These are phyloP conservation scores for Acorus calamus DNA, from an alignment of 106 monocot species.

Conservation along the genomic window DNA sequence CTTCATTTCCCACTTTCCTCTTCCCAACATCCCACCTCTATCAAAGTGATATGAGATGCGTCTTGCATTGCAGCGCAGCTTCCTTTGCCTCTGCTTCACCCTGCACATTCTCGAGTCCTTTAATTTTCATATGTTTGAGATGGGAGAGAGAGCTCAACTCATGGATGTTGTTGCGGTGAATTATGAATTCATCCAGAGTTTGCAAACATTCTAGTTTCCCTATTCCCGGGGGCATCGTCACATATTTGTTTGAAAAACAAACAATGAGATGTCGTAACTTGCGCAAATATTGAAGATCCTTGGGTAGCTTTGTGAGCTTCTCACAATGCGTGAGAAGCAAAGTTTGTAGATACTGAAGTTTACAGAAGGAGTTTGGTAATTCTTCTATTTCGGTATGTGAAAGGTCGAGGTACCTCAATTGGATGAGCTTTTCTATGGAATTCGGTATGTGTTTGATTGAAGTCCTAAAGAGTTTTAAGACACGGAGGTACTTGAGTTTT, in stretches of 20 bases:
- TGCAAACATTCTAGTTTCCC: not conserved
- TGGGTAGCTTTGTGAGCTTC: not conserved
- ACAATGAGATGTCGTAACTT: not conserved
- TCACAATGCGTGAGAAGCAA: not conserved
- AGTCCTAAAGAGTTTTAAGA: not conserved
- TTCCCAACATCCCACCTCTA: too few species aligned
- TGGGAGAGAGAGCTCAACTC: not conserved
- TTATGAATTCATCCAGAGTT: not conserved
- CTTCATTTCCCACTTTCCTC: too few species aligned
- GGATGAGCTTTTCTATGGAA: conserved; percentile 16
- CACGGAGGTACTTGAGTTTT: conserved; percentile 1
- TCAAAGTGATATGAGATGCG: too few species aligned
- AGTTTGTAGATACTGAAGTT: conserved; percentile 19
- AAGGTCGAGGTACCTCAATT: conserved; percentile 20
- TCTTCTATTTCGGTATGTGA: conserved; percentile 2
- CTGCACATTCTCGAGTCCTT: too few species aligned
- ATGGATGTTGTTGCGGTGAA: too few species aligned
- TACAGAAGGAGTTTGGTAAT: conserved; percentile 7
- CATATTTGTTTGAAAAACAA: too few species aligned
- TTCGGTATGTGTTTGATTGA: conserved; percentile 4
- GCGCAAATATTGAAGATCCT: not conserved
- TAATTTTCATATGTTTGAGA: not conserved
- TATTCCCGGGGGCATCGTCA: not conserved
- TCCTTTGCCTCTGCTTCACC: not conserved
- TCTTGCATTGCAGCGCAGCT: not conserved